These are phyloP conservation scores for Rhododendron ferrugineum DNA, from an alignment of 148 eudicot species.

Conservation along the genomic window DNA sequence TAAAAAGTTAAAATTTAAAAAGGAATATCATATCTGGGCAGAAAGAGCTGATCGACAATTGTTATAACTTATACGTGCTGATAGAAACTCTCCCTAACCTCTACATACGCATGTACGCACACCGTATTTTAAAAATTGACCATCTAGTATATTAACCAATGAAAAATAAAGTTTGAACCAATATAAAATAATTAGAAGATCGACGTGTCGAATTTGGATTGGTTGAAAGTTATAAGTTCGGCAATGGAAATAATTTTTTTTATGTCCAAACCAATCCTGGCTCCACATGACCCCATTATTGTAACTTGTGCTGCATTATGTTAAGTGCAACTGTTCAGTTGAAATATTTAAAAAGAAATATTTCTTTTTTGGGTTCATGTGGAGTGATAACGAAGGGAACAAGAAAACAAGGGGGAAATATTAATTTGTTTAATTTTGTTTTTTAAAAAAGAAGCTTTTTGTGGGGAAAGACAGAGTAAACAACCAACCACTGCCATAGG, in stretches of 20 bases:
- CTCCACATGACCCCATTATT: conserved; percentile 10
- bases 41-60: neutral
- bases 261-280: neutral
- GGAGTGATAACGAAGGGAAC: conserved; percentile 9
- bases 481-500: conserved; percentile 12
- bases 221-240: neutral
- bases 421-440: neutral
- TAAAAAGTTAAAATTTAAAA: neutral
- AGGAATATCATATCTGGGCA: neutral
- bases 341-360: neutral
- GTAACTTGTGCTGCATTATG: conserved; percentile 14
- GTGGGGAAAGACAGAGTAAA: conserved; percentile 14
- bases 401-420: neutral
- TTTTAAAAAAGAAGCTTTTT: neutral
- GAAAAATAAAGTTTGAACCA: neutral
- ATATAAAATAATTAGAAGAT: neutral
- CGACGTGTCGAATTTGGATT: neutral
- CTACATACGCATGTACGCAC: neutral
- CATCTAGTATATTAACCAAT: neutral
- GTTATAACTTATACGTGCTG: neutral
- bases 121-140: neutral
- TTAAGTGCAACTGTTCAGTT: neutral
- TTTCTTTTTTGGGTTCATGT: neutral
- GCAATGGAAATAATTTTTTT: neutral
- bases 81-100: neutral